Conservation (phyloP, 352 stramenopile species). For the Aphanomyces euteiches region DNA sequence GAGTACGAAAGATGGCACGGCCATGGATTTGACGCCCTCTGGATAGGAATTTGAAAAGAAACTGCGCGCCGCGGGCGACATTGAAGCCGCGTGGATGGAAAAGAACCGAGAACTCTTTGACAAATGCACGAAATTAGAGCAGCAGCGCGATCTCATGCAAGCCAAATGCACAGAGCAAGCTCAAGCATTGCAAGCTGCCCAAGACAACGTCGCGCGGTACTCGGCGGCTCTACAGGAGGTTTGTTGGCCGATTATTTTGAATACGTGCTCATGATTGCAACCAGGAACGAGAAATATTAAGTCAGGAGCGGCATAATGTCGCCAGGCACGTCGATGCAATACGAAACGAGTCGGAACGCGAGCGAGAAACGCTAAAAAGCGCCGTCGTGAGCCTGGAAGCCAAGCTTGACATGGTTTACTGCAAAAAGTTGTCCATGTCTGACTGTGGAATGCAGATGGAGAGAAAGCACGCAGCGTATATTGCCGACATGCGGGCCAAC, state of each 20-base stretch:
- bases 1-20: neutral
- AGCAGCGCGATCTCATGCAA: conserved; percentile 33
- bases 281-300: neutral
- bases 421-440: neutral
- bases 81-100: conserved; percentile 82
- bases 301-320: neutral
- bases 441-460: conserved; percentile 3
- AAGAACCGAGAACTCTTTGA: conserved; percentile 77
- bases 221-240: neutral
- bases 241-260: neutral
- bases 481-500: conserved; percentile 11
- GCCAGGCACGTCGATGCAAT: neutral
- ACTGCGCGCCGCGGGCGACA: conserved; percentile 68
- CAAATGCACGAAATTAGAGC: conserved; percentile 51
- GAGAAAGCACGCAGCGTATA: neutral
- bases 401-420: conserved; percentile 8
- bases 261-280: too few relatives aligned
- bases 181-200: neutral
- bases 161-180: neutral
- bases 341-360: neutral
- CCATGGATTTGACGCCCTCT: too few relatives aligned
- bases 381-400: neutral
- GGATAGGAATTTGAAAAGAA: conserved; percentile 63
- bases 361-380: neutral
- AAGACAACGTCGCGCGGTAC: conserved; percentile 3